phyloP scores from a whole-genome alignment of 2,329 filamentous ascomycete species.

The Verticillium alfalfae region DNA sequence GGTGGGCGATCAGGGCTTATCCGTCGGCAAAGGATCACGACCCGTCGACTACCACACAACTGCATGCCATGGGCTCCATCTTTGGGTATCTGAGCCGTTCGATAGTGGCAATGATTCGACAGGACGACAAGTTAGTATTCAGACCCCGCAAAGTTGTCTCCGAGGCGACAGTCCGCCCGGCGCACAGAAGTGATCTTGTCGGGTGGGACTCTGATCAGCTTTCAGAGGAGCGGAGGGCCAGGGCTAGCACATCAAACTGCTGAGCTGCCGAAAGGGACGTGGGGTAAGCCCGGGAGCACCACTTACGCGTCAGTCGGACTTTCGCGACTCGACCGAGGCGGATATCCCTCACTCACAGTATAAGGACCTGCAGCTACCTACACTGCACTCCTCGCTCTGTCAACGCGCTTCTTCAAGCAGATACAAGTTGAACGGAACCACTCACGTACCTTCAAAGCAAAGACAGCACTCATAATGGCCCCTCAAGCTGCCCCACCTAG shows the following conservation, averaged over 20 bases:
- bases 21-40: not conserved
- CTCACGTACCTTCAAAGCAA: not conserved
- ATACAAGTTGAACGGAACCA: not conserved
- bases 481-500: constrained; percentile 13
- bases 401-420: no score
- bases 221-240: not conserved
- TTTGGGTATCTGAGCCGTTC: not conserved
- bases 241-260: not conserved
- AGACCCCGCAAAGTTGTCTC: not conserved
- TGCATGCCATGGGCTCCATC: not conserved
- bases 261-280: not conserved
- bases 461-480: not conserved
- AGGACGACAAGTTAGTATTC: not conserved
- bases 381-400: not conserved
- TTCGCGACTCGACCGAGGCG: not conserved
- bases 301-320: not conserved
- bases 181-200: not conserved
- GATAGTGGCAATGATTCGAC: not conserved
- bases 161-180: not conserved
- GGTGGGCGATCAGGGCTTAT: not conserved
- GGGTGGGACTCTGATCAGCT: not conserved
- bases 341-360: not conserved
- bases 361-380: not conserved
- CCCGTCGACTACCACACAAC: not conserved
- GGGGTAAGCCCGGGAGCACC: not conserved